Conservation (phyloP, 352 stramenopile genomes). For the Pythium folliculosum region DNA sequence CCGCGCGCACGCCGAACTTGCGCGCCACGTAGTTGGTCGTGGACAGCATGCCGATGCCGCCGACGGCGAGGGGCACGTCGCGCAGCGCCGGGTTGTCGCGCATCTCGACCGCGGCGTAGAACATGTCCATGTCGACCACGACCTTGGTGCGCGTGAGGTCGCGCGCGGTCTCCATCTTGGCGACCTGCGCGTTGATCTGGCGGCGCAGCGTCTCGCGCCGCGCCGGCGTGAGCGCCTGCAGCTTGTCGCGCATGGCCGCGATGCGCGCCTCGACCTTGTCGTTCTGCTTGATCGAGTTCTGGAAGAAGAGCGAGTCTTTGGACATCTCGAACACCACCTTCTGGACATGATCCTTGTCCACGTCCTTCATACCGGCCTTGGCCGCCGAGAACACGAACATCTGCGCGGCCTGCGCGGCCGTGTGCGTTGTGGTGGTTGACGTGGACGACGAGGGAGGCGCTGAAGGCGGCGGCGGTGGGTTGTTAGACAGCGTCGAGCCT, state of each 20-base stretch:
- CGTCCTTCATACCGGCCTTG: conserved; percentile 88
- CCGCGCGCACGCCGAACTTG: conserved; percentile 93
- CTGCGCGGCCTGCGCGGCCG: conserved; percentile 21
- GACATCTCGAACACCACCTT: conserved; percentile 94
- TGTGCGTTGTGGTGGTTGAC: not conserved
- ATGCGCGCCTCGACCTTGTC: conserved; percentile 87
- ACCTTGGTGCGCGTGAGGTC: conserved; percentile 77
- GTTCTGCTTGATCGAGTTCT: conserved; percentile 90
- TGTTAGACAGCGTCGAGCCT: not conserved
- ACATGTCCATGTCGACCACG: conserved; percentile 97
- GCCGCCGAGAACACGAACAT: conserved; percentile 85
- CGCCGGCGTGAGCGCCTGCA: conserved; percentile 52
- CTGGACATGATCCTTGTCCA: conserved; percentile 91
- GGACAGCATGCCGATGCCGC: conserved; percentile 92
- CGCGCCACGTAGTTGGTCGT: conserved; percentile 96
- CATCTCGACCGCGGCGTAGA: conserved; percentile 97
- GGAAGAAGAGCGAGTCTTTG: conserved; percentile 93
- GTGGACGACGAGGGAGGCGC: not conserved
- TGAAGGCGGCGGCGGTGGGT: not conserved
- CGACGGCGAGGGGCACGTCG: conserved; percentile 91
- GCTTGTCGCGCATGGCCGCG: conserved; percentile 59
- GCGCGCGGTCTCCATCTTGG: conserved; percentile 54
- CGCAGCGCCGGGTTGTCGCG: conserved; percentile 88
- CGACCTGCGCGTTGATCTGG: conserved; percentile 47
- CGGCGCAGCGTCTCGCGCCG: conserved; percentile 35